Evolutionary conservation across 441 rosid genomes (phyloP), one percentile per base, ranked within the genome.

Genomic region (Syzygium syzygioides): DNA sequence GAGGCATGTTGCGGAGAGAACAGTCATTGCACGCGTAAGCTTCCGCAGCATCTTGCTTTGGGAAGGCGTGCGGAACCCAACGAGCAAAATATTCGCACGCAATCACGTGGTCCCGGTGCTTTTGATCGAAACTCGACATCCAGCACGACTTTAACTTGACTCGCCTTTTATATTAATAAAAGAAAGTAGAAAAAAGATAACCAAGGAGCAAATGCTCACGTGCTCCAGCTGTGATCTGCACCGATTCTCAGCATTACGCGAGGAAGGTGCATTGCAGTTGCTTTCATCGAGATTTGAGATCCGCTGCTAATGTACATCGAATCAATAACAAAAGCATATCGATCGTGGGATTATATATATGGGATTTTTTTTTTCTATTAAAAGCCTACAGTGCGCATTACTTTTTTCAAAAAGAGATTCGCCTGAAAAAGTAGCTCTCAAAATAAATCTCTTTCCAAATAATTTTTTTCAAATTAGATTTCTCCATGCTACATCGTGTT

Each of bases 401-500:
- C n/a, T 57, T 4, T 25, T 41, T 41, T 41, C 41, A 37, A 41
- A 41, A 41, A 41, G 41, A 41, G 41, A 41, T 9, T 57, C 62
- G n/a, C 7, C 0, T 57, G 14, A 6, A 6, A 25, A 57, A 25
- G n/a, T 25, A 25, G 25, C 6, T 4, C n/a, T 0, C 14, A 0
- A 57, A 57, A 57, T 25, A 23, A 57, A 57, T 10, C 14, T 57
- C n/a, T 57, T 57, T 0, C 1, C 5, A 57, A 10, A 57, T 9
- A 23, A 56, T 56, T 56, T 57, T 57, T 57, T 32, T 57, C 0
- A 57, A 57, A 25, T 3, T 2, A 57, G n/a, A 57, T 25, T 57
- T 57, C n/a, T 1, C 0, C 3, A 3, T 12, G 2, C 5, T 56
- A 23, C 1, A 0, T 23, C 28, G 9, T 56, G 0, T 56, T 56